phyloP scores from a whole-genome alignment of 2,329 filamentous ascomycete genomes.

The Aspergillus cejpii region DNA sequence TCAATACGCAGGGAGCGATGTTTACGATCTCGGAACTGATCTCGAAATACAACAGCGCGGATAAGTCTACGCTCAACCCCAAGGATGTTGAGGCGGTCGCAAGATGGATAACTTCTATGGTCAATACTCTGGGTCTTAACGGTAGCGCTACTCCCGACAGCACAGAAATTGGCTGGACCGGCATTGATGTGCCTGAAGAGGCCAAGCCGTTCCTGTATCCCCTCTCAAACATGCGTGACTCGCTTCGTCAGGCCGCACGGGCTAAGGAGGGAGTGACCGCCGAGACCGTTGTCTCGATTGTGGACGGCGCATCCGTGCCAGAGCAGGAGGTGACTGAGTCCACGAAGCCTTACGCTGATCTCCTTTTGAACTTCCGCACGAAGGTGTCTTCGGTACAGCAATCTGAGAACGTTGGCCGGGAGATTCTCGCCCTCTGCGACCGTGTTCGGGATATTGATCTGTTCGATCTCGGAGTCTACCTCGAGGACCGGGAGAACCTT shows the following conservation, averaged over 20 bases:
- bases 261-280: conserved; percentile 40
- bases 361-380: conserved; percentile 40
- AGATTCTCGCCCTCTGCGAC: conserved; percentile 71
- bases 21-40: conserved; percentile 70
- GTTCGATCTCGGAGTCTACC: conserved; percentile 75
- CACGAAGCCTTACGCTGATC: conserved; percentile 44
- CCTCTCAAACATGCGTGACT: conserved; percentile 52
- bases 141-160: conserved; percentile 33
- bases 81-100: conserved; percentile 52
- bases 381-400: conserved; percentile 35
- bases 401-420: conserved; percentile 56
- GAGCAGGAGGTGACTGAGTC: conserved; percentile 21
- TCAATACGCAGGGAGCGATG: conserved; percentile 79
- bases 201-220: conserved; percentile 58
- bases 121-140: conserved; percentile 73
- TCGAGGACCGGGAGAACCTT: conserved; percentile 68
- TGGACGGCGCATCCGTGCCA: conserved; percentile 24
- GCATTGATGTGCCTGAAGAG: conserved; percentile 54
- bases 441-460: conserved; percentile 72
- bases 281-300: conserved; percentile 36
- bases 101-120: conserved; percentile 73
- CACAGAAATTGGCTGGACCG: conserved; percentile 56
- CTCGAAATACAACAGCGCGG: conserved; percentile 62
- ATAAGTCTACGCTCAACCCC: conserved; percentile 43
- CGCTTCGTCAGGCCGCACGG: conserved; percentile 51